Conservation (phyloP, 768 basidiomycete species). For the Gymnopilus junonius region DNA sequence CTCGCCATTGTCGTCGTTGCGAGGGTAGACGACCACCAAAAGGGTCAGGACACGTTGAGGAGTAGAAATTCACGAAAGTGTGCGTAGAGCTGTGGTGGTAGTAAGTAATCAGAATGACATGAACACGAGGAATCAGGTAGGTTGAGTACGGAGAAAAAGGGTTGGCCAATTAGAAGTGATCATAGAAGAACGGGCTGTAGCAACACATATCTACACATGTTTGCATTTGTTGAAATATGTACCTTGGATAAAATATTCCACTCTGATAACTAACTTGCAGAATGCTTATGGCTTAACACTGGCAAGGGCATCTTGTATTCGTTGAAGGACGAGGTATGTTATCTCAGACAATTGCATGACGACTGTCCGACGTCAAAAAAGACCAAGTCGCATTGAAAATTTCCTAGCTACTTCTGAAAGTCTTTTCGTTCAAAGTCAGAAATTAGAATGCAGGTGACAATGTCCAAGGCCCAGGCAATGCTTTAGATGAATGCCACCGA, state of each 20-base stretch:
- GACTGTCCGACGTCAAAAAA: too few relatives aligned
- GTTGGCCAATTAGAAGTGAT: constrained; percentile 14
- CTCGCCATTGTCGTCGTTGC: constrained; percentile 52
- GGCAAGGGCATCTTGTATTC: not conserved
- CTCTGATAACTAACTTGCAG: too few relatives aligned
- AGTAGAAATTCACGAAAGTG: constrained; percentile 1
- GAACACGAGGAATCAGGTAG: constrained; percentile 14
- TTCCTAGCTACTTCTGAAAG: too few relatives aligned
- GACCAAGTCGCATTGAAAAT: too few relatives aligned
- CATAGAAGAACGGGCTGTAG: constrained; percentile 1
- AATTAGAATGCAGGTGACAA: too few relatives aligned
- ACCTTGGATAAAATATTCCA: not conserved
- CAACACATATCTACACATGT: constrained; percentile 12
- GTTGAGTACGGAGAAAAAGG: not conserved
- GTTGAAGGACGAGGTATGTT: too few relatives aligned
- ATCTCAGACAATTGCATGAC: too few relatives aligned
- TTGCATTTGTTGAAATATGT: constrained; percentile 22
- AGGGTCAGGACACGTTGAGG: not conserved
- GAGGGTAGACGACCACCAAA: not conserved
- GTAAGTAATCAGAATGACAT: constrained; percentile 17
- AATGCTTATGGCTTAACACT: not conserved
- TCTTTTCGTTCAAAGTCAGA: too few relatives aligned
- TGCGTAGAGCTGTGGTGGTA: not conserved
- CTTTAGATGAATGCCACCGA: too few relatives aligned
- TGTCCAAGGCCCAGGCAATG: too few relatives aligned